Percentiles rank a stretch among this genome's conserved stretches.
Conservation (phyloP, 331 rosid species). For the Dryas integrifolia region DNA sequence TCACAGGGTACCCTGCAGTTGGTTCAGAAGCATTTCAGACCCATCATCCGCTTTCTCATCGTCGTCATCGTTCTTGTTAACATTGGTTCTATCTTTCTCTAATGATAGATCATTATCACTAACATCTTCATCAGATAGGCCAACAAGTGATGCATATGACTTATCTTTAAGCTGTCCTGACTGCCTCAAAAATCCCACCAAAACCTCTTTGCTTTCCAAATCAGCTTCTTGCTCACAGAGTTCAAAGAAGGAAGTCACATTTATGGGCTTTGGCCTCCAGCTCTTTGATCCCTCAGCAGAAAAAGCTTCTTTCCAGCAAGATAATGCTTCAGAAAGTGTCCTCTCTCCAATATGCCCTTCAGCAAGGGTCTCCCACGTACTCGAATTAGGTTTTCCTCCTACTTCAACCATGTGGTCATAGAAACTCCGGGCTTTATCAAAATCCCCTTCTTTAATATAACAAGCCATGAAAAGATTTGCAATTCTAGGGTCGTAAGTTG, state of each 20-base stretch:
- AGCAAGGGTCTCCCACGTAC: conserved; percentile 77
- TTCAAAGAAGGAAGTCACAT: conserved; percentile 48
- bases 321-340: conserved; percentile 53
- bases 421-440: conserved; percentile 55
- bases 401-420: conserved; percentile 51
- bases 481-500: conserved; percentile 71
- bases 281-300: conserved; percentile 45
- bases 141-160: conserved; percentile 57
- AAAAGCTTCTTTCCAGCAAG: conserved; percentile 78
- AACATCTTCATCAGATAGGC: conserved; percentile 36
- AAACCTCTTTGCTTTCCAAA: conserved; percentile 41
- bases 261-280: conserved; percentile 70
- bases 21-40: conserved; percentile 53
- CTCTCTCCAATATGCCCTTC: conserved; percentile 53
- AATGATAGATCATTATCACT: conserved; percentile 21
- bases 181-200: conserved; percentile 53
- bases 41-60: conserved; percentile 41
- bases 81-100: neutral
- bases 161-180: conserved; percentile 42
- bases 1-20: conserved; percentile 44
- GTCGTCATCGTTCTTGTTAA: conserved; percentile 23
- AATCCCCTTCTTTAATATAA: conserved; percentile 48
- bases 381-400: conserved; percentile 76
- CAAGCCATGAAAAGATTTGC: conserved; percentile 62
- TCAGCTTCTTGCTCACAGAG: conserved; percentile 60